Base-by-base conservation (phyloP, 2,329 filamentous ascomycete genomes). In the Ophiostoma australiae region DNA sequence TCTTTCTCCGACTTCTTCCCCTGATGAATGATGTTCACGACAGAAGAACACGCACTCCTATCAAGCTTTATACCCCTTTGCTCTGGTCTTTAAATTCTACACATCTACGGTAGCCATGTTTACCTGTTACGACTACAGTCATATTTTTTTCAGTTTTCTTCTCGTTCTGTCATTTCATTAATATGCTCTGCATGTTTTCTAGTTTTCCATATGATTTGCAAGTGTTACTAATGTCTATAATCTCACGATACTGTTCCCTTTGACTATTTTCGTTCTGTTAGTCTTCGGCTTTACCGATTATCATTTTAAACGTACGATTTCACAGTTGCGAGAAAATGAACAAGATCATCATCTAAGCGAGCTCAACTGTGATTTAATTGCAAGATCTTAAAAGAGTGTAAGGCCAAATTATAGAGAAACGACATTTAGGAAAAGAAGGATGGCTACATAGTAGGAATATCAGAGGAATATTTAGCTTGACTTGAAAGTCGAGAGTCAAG, bases 61-160 rank as follows among this genome's bases (percentile, higher is more conserved):
- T 66, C 63, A 35, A 66, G 63, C 35, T 44, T n/a, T 41, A 35
- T 23, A 23, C 20, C 27, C 44, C 67, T 41, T 23, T 61, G 68
- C 70, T 48, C 65, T 70, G 70, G 63, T 70, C 67, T 69, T 69
- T 65, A 55, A 58, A 63, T 65, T 69, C 44, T 71, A 61, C 23
- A 61, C 58, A 68, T 68, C 67, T 13, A 67, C 41, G 31, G 69
- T 20, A 17, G 52, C 52, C 13, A 58, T 58, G 8, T 27, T 27
- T 58, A 27, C 52, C 10, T 58, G 69, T 37, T 55, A 58, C 67
- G 58, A 71, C 70, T 4, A 48, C 68, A 37, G 23, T 65, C 39
- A n/a, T 23, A 11, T 23, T 55, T 33, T 31, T 52, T 13, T 48
- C n/a, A n/a, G 13, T 52, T n/a, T 52, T 23, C 3, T 20, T n/a